Evolutionary conservation across 1,284 basidiomycete species (phyloP).

Genomic region (Ganoderma lingzhi): DNA sequence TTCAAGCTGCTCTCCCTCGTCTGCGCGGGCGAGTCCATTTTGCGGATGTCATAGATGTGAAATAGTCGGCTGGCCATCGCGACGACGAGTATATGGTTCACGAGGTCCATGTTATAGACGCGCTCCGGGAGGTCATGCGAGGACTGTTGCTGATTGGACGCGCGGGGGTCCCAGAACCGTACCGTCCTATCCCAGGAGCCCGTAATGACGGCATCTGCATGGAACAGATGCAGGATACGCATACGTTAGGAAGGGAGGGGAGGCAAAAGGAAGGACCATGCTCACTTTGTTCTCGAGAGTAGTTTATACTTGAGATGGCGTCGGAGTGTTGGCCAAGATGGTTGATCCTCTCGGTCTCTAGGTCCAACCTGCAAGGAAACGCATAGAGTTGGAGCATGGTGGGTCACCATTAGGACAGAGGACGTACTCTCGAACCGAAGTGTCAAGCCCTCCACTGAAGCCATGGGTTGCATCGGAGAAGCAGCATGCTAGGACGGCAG

Average conservation of each 20-base stretch:
- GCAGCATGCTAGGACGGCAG: slow-evolving; percentile 73
- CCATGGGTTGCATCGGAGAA: slow-evolving; percentile 71
- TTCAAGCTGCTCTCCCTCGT: slow-evolving; percentile 93
- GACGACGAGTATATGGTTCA: slow-evolving; percentile 81
- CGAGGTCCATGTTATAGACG: slow-evolving; percentile 83
- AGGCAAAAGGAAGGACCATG: slow-evolving; percentile 21
- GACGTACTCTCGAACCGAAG: slow-evolving; percentile 70
- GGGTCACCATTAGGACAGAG: slow-evolving; percentile 35
- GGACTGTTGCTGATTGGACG: slow-evolving; percentile 63
- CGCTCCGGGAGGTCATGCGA: slow-evolving; percentile 81
- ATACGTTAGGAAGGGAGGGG: slow-evolving; percentile 1
- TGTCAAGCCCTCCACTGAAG: slow-evolving; percentile 81
- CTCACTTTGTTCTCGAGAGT: slow-evolving; percentile 61
- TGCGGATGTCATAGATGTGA: slow-evolving; percentile 85
- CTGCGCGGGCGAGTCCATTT: slow-evolving; percentile 77
- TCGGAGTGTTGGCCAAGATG: slow-evolving; percentile 75
- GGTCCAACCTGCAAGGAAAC: slow-evolving; percentile 58
- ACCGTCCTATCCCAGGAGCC: slow-evolving; percentile 93
- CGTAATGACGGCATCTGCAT: slow-evolving; percentile 75
- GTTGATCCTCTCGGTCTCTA: slow-evolving; percentile 66
- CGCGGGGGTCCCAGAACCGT: slow-evolving; percentile 87
- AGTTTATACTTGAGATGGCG: slow-evolving; percentile 70
- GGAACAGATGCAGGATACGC: slow-evolving; percentile 15
- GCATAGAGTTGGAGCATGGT: background rate
- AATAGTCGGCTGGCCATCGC: slow-evolving; percentile 92